phyloP scores from a whole-genome alignment of 768 basidiomycete genomes.

The Leccinum uliginosum region DNA sequence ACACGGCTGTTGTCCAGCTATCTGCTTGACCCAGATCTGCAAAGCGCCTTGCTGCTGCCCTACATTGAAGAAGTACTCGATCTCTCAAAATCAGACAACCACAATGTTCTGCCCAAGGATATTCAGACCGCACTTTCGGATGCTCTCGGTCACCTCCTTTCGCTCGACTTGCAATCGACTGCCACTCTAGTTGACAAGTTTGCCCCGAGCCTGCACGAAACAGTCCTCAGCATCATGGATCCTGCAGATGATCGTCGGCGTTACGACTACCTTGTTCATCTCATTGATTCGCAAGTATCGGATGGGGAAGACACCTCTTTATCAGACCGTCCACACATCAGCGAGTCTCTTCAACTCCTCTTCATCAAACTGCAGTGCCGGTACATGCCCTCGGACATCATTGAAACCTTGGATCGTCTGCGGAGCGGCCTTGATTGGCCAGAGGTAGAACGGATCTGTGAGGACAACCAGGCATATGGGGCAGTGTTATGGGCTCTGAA shows the following conservation, averaged over 20 bases:
- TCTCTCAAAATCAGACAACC: slow-evolving; percentile 41
- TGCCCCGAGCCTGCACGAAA: slow-evolving; percentile 60
- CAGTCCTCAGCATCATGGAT: slow-evolving; percentile 51
- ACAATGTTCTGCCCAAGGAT: slow-evolving; percentile 51
- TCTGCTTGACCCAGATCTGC: slow-evolving; percentile 67
- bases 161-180: slow-evolving; percentile 57
- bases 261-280: slow-evolving; percentile 71
- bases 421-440: slow-evolving; percentile 51
- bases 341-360: slow-evolving; percentile 45
- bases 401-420: slow-evolving; percentile 55
- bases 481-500: slow-evolving; percentile 82
- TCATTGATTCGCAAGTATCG: slow-evolving; percentile 51
- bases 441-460: slow-evolving; percentile 58
- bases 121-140: slow-evolving; percentile 50
- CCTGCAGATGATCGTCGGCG: slow-evolving; percentile 47
- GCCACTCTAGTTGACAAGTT: slow-evolving; percentile 70
- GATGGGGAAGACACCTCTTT: slow-evolving; percentile 36
- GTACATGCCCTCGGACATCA: slow-evolving; percentile 60
- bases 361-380: slow-evolving; percentile 74
- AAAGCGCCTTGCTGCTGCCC: slow-evolving; percentile 57
- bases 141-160: slow-evolving; percentile 63
- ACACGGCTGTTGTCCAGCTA: slow-evolving; percentile 66
- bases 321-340: slow-evolving; percentile 42
- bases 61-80: slow-evolving; percentile 60
- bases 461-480: slow-evolving; percentile 60